Percentiles rank a stretch among this genome's conserved stretches.
These are phyloP conservation scores for Capsella bursapastoris DNA, from an alignment of 345 rosid species.

Conservation along the genomic window DNA sequence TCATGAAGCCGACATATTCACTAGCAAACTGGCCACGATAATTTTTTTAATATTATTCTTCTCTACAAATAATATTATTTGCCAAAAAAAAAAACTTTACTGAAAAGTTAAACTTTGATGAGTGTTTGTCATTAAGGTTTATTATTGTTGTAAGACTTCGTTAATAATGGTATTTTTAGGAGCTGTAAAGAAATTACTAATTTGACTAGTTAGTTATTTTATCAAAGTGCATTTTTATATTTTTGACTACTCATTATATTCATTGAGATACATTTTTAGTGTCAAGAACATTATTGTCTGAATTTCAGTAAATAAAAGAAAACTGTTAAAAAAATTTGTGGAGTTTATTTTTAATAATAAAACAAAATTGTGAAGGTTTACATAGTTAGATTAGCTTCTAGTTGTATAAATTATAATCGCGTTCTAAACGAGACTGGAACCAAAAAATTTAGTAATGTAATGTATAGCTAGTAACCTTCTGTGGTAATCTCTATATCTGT, in stretches of 20 bases:
- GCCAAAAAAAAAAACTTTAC: too few species aligned
- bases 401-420: not conserved
- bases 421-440: not conserved
- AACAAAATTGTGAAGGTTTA: not conserved
- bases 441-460: not conserved
- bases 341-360: too few species aligned
- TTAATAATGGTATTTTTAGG: not conserved
- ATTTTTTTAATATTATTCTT: constrained; percentile 16
- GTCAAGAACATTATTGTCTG: not conserved
- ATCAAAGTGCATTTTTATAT: not conserved
- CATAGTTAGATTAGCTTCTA: not conserved
- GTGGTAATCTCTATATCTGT: too few species aligned
- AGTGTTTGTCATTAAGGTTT: not conserved
- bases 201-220: not conserved
- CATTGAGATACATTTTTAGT: not conserved
- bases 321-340: not conserved
- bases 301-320: not conserved
- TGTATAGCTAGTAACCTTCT: not conserved
- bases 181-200: not conserved
- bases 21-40: constrained; percentile 42
- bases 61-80: not conserved
- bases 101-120: not conserved
- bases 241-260: too few species aligned
- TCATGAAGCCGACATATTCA: constrained; percentile 76
- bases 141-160: not conserved